Percentiles rank a stretch among this genome's conserved stretches.
These are phyloP conservation scores for Chenopodium suecicum DNA, from an alignment of 148 eudicot species.

Conservation along the genomic window DNA sequence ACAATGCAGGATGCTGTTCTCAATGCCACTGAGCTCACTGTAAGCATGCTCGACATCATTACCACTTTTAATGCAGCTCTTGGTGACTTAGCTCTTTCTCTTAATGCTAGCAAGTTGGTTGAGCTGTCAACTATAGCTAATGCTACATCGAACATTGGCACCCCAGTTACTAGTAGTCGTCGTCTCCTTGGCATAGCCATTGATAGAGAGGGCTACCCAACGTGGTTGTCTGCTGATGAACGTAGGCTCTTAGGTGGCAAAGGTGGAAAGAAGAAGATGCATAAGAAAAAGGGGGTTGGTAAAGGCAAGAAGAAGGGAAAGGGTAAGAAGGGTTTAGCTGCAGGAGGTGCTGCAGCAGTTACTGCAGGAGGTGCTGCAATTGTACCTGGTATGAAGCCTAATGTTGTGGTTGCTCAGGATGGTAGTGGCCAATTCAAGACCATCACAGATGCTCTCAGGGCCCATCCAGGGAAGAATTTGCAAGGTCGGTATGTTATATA, in stretches of 20 bases:
- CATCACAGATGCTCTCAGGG: conserved; percentile 43
- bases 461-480: conserved; percentile 34
- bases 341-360: conserved; percentile 13
- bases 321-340: conserved; percentile 1
- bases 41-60: conserved; percentile 49
- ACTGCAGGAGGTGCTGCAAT: background rate
- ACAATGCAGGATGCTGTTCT: conserved; percentile 32
- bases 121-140: background rate
- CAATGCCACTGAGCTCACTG: conserved; percentile 47
- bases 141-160: background rate
- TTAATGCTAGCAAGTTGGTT: conserved; percentile 26
- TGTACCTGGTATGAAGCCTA: conserved; percentile 25
- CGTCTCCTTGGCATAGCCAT: conserved; percentile 34
- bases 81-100: conserved; percentile 15
- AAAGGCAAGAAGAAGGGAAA: background rate
- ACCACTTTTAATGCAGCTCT: conserved; percentile 30
- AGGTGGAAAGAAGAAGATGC: conserved; percentile 2
- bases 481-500: conserved; percentile 43
- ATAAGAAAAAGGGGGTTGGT: background rate
- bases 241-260: conserved; percentile 35
- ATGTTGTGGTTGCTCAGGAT: conserved; percentile 53
- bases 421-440: conserved; percentile 55
- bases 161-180: conserved; percentile 8
- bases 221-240: conserved; percentile 44
- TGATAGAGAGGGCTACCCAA: conserved; percentile 41